Base-by-base conservation (phyloP, 192 early-diverging fungal genomes). In the Powellomyces hirtus region DNA sequence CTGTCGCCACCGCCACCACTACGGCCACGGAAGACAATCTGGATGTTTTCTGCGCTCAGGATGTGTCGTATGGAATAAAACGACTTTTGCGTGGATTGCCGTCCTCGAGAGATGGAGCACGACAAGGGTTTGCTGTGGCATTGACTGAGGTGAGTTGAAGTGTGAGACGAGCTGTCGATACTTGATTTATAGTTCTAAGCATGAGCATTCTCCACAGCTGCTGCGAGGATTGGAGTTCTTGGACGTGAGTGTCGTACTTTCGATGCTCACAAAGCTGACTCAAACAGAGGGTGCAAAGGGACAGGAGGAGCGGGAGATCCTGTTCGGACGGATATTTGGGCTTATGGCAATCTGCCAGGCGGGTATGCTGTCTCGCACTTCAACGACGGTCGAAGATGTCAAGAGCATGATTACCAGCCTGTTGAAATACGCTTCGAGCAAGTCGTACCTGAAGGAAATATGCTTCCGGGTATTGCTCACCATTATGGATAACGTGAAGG, bases 121-220 rank as follows among this genome's bases (percentile, higher is more conserved):
- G 97, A 45, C 95, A 97, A 62, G 97, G 97, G 6, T 99, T 95
- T 77, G 86, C 95, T 18, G 79, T 97, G n/a, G 93, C 93, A 8
- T 84, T 99, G 45, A 90, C 92, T 2, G 95, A 98, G 86, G 76
- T 90, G 65, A 62, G 83, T 49, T 49, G n/a, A 49, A 7, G n/a
- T 2, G 4, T 16, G n/a, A 14, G 20, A 30, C 46, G 55, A 38
- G 52, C 24, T 29, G 45, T 34, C n/a, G 42, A 33, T 10, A 5
- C 62, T 37, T 42, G 50, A 59, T 62, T 45, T 36, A 27, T 20
- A 13, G 24, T 30, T 11, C n/a, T 30, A 20, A 30, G 34, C 30
- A 20, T n/a, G 8, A 27, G 20, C 7, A 24, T 1, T 16, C 22
- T 56, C 26, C 26, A 44, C 30, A 59, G 62, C 49, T 69, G 16